These are phyloP conservation scores for Dendrobium huoshanense DNA, from an alignment of 106 monocot genomes.

Conservation along the genomic window DNA sequence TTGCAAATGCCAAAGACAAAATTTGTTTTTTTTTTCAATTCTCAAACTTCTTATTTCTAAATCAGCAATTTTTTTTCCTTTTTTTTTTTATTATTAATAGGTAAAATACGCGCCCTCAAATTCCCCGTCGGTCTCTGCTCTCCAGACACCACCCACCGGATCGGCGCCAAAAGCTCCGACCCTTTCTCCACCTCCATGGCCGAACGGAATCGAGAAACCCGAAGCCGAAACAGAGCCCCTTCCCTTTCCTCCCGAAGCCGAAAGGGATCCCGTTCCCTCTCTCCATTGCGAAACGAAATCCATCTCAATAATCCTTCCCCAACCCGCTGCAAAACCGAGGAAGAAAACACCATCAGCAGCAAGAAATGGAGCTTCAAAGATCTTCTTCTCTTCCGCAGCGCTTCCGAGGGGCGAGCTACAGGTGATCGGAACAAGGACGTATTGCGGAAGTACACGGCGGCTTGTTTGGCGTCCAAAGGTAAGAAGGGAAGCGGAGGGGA, in stretches of 20 bases:
- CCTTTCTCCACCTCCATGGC: background rate
- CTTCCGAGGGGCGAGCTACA: slow-evolving; percentile 7
- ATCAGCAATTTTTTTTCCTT: too few relatives aligned
- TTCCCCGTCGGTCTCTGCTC: slow-evolving; percentile 18
- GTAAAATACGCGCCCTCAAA: slow-evolving; percentile 44
- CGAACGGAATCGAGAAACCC: background rate
- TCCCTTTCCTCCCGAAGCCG: slow-evolving; percentile 12
- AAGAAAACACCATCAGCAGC: background rate
- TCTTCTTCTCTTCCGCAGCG: slow-evolving; percentile 6
- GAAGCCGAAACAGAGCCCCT: background rate
- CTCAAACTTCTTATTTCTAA: too few relatives aligned
- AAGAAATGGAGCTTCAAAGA: slow-evolving; percentile 3
- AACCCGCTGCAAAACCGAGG: background rate
- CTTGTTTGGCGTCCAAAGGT: background rate
- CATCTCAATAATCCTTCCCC: background rate
- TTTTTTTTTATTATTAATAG: too few relatives aligned
- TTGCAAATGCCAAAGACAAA: too few relatives aligned
- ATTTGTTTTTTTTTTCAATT: too few relatives aligned
- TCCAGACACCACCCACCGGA: background rate
- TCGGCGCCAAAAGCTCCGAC: slow-evolving; percentile 7
- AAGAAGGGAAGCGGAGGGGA: background rate
- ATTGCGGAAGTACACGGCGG: background rate
- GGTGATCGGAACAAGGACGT: background rate
- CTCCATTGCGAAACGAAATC: slow-evolving; percentile 15
- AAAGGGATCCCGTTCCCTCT: slow-evolving; percentile 38